Percentiles rank a stretch among this genome's conserved stretches.
Evolutionary conservation across 2,329 filamentous ascomycete species (phyloP).

Genomic region (Botrytis pseudocinerea): DNA sequence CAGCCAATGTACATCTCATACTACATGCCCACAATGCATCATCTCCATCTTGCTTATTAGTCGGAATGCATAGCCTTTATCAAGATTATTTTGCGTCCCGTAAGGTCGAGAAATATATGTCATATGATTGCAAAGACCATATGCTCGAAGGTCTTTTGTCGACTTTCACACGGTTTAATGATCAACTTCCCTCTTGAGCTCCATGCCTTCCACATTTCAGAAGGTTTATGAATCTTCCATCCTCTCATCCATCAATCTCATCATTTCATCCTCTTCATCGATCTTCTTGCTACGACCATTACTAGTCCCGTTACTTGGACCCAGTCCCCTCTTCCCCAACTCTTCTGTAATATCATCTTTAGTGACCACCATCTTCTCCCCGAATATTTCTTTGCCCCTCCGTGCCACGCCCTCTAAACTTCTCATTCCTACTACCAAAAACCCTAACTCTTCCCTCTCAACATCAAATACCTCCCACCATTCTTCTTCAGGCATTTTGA

Average conservation of each 20-base stretch:
- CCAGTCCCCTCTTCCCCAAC: constrained; percentile 3
- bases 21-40: too few relatives aligned
- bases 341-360: constrained; percentile 32
- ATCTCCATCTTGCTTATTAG: too few relatives aligned
- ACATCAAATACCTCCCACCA: constrained; percentile 99
- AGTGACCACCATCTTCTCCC: constrained; percentile 32
- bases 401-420: constrained; percentile 66
- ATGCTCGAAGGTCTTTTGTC: neutral
- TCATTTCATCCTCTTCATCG: constrained; percentile 21
- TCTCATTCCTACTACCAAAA: constrained; percentile 81
- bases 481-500: constrained; percentile 77
- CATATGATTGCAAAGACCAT: neutral
- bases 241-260: constrained; percentile 36
- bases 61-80: neutral
- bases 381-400: constrained; percentile 34
- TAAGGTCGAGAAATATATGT: neutral
- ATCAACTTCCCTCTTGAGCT: neutral
- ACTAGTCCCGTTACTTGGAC: neutral
- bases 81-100: neutral
- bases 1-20: too few relatives aligned
- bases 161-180: neutral
- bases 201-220: neutral
- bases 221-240: constrained; percentile 23
- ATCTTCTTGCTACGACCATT: neutral
- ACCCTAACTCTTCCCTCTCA: constrained; percentile 90